These are phyloP conservation scores for Silene noctiflora DNA, from an alignment of 179 eudicot genomes.

Conservation along the genomic window DNA sequence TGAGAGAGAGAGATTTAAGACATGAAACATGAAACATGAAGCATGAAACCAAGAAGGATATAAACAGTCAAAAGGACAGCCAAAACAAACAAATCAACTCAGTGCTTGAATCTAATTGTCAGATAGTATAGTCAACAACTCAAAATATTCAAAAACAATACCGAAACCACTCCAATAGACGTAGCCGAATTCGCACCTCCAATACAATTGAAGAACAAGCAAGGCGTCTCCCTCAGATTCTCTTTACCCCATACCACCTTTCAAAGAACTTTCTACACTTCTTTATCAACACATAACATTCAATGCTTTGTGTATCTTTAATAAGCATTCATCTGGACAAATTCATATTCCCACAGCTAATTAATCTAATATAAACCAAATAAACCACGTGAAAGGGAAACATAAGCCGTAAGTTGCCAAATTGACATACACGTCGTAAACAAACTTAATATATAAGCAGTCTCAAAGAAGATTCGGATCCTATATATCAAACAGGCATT, in stretches of 20 bases:
- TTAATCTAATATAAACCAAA: not conserved
- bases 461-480: not conserved
- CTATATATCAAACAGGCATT: not conserved
- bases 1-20: not conserved
- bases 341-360: not conserved
- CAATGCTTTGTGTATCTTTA: not conserved
- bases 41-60: not conserved
- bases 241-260: not conserved
- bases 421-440: not conserved
- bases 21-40: not conserved
- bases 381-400: slow-evolving; percentile 1
- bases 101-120: not conserved
- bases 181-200: not conserved
- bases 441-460: not conserved
- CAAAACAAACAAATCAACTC: not conserved
- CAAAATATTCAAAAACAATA: not conserved
- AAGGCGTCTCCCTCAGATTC: not conserved
- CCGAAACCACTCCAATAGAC: not conserved
- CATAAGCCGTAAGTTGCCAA: not conserved
- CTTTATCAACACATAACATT: not conserved
- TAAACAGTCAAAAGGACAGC: not conserved
- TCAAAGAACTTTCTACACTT: not conserved
- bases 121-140: not conserved
- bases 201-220: not conserved
- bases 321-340: not conserved